Evolutionary conservation across 2,329 filamentous ascomycete species (phyloP).

Genomic region (Zalaria sp.): DNA sequence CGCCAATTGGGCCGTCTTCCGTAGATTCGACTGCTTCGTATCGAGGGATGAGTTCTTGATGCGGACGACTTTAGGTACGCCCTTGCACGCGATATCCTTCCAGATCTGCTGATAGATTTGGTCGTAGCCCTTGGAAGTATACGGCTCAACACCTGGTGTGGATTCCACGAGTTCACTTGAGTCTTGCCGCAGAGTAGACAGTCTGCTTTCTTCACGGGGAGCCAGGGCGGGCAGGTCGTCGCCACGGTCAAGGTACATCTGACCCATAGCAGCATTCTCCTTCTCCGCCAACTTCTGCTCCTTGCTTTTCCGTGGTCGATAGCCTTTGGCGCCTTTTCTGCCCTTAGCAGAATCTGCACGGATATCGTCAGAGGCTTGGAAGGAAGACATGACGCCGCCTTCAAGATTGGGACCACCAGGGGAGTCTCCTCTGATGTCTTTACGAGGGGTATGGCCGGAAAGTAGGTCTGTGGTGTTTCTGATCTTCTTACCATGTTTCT

Average conservation of each 20-base stretch:
- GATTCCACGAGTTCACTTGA: slow-evolving; percentile 36
- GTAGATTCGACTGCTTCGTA: slow-evolving; percentile 85
- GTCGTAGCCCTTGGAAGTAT: slow-evolving; percentile 72
- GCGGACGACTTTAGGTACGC: slow-evolving; percentile 83
- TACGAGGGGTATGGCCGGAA: slow-evolving; percentile 59
- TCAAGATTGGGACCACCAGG: slow-evolving; percentile 67
- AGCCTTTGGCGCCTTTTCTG: slow-evolving; percentile 8
- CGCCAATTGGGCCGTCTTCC: slow-evolving; percentile 92
- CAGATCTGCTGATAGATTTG: slow-evolving; percentile 97
- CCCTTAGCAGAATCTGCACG: slow-evolving; percentile 4
- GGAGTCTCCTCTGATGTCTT: slow-evolving; percentile 60
- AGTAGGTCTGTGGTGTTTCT: slow-evolving; percentile 78
- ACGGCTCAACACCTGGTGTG: slow-evolving; percentile 40
- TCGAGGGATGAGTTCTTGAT: slow-evolving; percentile 74
- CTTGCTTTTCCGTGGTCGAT: slow-evolving; percentile 74
- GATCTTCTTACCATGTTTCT: slow-evolving; percentile 84
- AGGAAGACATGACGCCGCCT: slow-evolving; percentile 73
- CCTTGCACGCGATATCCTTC: slow-evolving; percentile 86
- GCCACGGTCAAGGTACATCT: slow-evolving; percentile 67
- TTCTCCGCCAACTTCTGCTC: slow-evolving; percentile 57
- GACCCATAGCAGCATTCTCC: slow-evolving; percentile 71
- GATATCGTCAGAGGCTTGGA: slow-evolving; percentile 37
- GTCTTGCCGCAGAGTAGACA: slow-evolving; percentile 17
- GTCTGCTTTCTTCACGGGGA: slow-evolving; percentile 39
- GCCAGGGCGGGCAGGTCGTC: slow-evolving; percentile 53